phyloP scores from a whole-genome alignment of 176 grass and related monocot genomes.

The Oryza glumipatula region DNA sequence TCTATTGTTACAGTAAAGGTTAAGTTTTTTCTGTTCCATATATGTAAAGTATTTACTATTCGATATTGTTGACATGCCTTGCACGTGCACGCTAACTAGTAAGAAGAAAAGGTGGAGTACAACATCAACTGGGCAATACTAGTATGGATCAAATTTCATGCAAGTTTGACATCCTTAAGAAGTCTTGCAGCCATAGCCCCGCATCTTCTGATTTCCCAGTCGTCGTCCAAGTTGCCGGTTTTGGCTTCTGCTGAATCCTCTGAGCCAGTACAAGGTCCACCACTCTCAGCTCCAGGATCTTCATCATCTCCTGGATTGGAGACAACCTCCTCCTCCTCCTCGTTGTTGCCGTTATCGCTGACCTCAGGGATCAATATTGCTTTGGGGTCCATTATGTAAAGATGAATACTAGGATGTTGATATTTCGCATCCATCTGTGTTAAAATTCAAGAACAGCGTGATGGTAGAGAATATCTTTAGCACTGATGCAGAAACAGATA shows the following conservation, averaged over 20 bases:
- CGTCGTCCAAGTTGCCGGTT: conserved; percentile 49
- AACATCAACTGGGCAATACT: neutral
- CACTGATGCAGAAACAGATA: neutral
- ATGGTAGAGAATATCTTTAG: neutral
- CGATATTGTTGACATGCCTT: too few relatives aligned
- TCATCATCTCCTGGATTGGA: conserved; percentile 43
- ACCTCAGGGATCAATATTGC: conserved; percentile 3
- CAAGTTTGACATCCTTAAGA: conserved; percentile 74
- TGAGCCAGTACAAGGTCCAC: conserved; percentile 2
- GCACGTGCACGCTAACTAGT: too few relatives aligned
- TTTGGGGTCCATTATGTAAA: conserved; percentile 89
- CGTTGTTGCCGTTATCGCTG: conserved; percentile 25
- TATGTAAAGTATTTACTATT: too few relatives aligned
- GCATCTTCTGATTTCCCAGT: conserved; percentile 83
- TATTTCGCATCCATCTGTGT: conserved; percentile 87
- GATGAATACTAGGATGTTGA: conserved; percentile 80
- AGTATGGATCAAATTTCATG: neutral
- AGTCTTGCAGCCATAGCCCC: conserved; percentile 94
- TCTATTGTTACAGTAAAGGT: too few relatives aligned
- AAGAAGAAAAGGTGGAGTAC: neutral
- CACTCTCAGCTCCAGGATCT: conserved; percentile 1
- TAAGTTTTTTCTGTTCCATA: too few relatives aligned
- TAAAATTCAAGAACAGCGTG: conserved; percentile 8
- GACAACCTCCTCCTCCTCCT: conserved; percentile 59
- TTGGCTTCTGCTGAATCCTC: conserved; percentile 4